Base-by-base conservation (phyloP, 148 eudicot species). In the Mesembryanthemum crystallinum region DNA sequence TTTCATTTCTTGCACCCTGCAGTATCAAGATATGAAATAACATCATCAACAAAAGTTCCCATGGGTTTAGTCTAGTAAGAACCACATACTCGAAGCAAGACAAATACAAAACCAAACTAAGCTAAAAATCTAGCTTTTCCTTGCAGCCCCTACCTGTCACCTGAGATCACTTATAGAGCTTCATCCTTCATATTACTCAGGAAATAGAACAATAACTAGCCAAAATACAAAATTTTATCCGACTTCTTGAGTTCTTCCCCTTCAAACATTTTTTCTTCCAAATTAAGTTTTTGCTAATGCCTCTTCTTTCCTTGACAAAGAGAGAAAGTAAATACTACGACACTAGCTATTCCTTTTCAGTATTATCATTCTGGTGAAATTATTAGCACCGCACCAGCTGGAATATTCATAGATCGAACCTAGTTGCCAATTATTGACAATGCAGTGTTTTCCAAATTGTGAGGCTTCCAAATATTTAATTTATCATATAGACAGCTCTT, bases 1-100 rank as follows among this genome's bases (percentile, higher is more conserved):
- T 90, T 84, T 95, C 99, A 83, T 92, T 95, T 80, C 99, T 83
- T 27, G 97, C 99, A 64, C 99, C 99, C 99, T 95, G 87, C 79
- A 81, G 65, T 66, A 71, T 73, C 1, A 61, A 13, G 64, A 55
- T 45, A 28, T 25, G 59, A 52, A 72, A 25, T 8, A 66, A 33
- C 60, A 24, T 24, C 55, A 61, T 39, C 10, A 14, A 18, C 61
- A 20, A 43, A 51, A 33, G 18, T 69, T 35, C 28, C n/a, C 54
- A 28, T 54, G 20, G 24, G 28, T 13, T 28, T 20, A 32, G 51
- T 12, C 49, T 21, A 66, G 69, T 39, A 37, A 32, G 49, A 39
- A 32, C 29, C 6, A n/a, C 25, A 23, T 37, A 67, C 54, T 13
- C 4, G 4, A 30, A 43, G 47, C 45, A 47, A 45, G 45, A 63